Percentiles rank a stretch among this genome's conserved stretches.
Conservation (phyloP, 306 rosid species). For the Psophocarpus tetragonolobus region DNA sequence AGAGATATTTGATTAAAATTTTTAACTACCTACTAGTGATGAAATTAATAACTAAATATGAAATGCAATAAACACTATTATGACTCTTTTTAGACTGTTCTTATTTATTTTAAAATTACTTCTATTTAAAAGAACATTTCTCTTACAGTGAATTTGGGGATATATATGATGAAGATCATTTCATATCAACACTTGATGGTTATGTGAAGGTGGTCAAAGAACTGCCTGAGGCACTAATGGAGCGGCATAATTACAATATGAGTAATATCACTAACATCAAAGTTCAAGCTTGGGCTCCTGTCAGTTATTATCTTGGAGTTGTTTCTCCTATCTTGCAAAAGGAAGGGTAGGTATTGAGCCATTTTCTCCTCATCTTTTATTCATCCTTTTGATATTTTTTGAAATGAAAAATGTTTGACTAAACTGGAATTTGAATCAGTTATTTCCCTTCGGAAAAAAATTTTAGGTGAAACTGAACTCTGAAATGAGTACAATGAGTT, state of each 20-base stretch:
- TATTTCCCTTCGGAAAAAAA: not conserved
- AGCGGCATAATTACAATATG: constrained; percentile 65
- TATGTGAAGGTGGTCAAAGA: constrained; percentile 89
- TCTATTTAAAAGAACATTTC: constrained; percentile 29
- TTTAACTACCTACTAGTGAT: constrained; percentile 17
- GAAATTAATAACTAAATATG: constrained; percentile 11
- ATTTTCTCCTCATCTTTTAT: constrained; percentile 4
- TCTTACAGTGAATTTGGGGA: constrained; percentile 74
- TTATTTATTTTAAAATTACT: constrained; percentile 21
- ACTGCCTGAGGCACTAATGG: constrained; percentile 72
- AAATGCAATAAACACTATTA: not conserved
- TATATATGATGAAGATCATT: constrained; percentile 87
- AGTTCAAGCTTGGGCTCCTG: constrained; percentile 91
- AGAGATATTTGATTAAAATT: constrained; percentile 19
- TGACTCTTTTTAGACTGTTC: constrained; percentile 1
- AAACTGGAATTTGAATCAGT: too few relatives aligned
- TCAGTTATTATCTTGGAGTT: constrained; percentile 69
- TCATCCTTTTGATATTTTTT: constrained; percentile 2
- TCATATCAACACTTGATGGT: constrained; percentile 79
- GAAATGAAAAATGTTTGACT: constrained; percentile 8
- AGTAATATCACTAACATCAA: constrained; percentile 67
- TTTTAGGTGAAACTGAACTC: constrained; percentile 1
- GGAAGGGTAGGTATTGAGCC: constrained; percentile 66
- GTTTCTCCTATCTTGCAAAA: constrained; percentile 78
- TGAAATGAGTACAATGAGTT: constrained; percentile 9